Conservation (phyloP, 768 basidiomycete species). For the Pilatotrama ljubarskyi region DNA sequence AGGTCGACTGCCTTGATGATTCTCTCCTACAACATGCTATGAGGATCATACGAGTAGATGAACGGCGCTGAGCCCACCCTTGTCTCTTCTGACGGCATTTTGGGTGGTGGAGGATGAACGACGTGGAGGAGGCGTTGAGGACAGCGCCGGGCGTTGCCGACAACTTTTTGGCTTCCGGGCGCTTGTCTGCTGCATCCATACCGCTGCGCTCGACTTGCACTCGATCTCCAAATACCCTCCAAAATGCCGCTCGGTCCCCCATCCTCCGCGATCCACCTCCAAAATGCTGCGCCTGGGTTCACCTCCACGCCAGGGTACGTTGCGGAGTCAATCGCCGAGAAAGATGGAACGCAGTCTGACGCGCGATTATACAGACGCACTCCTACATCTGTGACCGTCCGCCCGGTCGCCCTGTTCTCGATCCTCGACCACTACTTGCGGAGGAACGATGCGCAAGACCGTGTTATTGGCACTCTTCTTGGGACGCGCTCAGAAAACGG, state of each 20-base stretch:
- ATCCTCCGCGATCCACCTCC: conserved; percentile 47
- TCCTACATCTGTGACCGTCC: conserved; percentile 75
- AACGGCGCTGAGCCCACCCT: conserved; percentile 51
- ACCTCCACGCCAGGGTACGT: conserved; percentile 39
- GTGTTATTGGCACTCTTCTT: conserved; percentile 94
- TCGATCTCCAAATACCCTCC: conserved; percentile 15
- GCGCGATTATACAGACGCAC: conserved; percentile 51
- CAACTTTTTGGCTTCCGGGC: conserved; percentile 29
- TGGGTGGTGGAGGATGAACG: conserved; percentile 34
- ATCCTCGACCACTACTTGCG: conserved; percentile 97
- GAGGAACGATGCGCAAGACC: conserved; percentile 73
- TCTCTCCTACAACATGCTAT: conserved; percentile 59
- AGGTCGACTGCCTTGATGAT: conserved; percentile 80
- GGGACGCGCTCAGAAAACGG: conserved; percentile 65
- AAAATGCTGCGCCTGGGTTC: conserved; percentile 33
- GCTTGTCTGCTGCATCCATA: conserved; percentile 13
- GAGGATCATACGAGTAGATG: neutral
- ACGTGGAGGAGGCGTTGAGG: conserved; percentile 27
- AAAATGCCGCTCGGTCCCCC: conserved; percentile 51
- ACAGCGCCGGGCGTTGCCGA: conserved; percentile 31
- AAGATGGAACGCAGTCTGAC: neutral
- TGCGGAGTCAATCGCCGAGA: neutral
- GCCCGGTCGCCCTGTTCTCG: conserved; percentile 90
- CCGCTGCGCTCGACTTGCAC: conserved; percentile 21
- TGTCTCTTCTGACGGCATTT: conserved; percentile 90